Conservation (phyloP, 257 asterid genomes). For the Gynochthodes officinalis region DNA sequence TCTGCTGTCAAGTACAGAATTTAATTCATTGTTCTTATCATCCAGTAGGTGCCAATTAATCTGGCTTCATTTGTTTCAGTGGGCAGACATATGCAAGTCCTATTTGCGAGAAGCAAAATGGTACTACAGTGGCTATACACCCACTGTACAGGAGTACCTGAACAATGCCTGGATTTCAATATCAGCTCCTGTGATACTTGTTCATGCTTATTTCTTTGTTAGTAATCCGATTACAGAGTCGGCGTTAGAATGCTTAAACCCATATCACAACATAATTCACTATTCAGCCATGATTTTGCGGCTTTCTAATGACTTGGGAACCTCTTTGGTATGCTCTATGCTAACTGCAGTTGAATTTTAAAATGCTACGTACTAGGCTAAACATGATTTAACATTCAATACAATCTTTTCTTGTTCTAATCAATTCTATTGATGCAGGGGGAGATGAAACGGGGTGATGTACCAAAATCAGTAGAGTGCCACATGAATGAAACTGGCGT, state of each 20-base stretch:
- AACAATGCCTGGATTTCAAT: constrained; percentile 40
- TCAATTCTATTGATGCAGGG: no score
- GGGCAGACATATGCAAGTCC: constrained; percentile 12
- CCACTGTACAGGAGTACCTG: constrained; percentile 19
- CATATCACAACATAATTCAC: constrained; percentile 28
- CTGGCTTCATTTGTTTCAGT: constrained; percentile 7
- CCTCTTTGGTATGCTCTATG: constrained; percentile 33
- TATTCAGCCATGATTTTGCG: constrained; percentile 34
- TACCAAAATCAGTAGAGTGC: constrained; percentile 23
- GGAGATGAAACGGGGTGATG: constrained; percentile 21
- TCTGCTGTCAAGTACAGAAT: no score
- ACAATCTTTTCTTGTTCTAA: no score
- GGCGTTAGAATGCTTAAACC: constrained; percentile 13
- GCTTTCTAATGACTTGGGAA: constrained; percentile 46
- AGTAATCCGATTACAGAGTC: constrained; percentile 32
- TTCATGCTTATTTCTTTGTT: constrained; percentile 33
- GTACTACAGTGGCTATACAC: constrained; percentile 13
- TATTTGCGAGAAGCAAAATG: constrained; percentile 23
- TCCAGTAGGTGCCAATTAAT: no score
- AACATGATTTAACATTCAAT: no score
- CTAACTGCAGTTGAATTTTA: no score
- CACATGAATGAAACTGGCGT: constrained; percentile 21
- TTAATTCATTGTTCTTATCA: no score
- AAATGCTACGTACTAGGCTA: no score
- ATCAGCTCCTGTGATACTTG: constrained; percentile 30